Evolutionary conservation across 805 yeast species (phyloP).

Genomic region (Pichia manshurica): DNA sequence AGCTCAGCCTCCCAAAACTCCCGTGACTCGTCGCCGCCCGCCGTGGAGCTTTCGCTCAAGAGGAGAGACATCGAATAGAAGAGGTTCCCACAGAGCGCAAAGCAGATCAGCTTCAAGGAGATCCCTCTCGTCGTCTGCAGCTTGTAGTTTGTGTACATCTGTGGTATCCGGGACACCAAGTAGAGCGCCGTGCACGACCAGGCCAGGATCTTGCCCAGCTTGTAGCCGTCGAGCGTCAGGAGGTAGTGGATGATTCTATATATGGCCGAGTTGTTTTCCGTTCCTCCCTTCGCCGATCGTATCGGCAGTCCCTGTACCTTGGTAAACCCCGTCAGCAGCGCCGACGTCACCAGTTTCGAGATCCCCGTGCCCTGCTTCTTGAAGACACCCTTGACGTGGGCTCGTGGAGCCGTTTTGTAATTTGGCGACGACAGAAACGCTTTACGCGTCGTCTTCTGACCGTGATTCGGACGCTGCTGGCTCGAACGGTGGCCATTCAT

Average conservation of each 20-base stretch:
- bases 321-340: constrained; percentile 26
- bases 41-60: constrained; percentile 37
- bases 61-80: constrained; percentile 44
- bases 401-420: neutral
- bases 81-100: constrained; percentile 46
- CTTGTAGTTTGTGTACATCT: constrained; percentile 40
- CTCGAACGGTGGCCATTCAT: neutral
- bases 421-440: too few relatives aligned
- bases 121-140: constrained; percentile 47
- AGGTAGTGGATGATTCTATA: constrained; percentile 17
- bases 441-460: too few relatives aligned
- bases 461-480: too few relatives aligned
- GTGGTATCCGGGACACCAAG: constrained; percentile 47
- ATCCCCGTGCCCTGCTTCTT: neutral
- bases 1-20: constrained; percentile 37
- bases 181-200: constrained; percentile 49
- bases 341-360: constrained; percentile 5
- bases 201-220: constrained; percentile 34
- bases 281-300: neutral
- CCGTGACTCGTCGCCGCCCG: constrained; percentile 28
- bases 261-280: constrained; percentile 22
- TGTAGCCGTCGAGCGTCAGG: constrained; percentile 14
- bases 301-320: constrained; percentile 18
- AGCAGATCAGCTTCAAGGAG: constrained; percentile 42
- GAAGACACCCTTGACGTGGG: constrained; percentile 7